These are phyloP conservation scores for Colletotrichum australisinense DNA, from an alignment of 2,329 filamentous ascomycete genomes.

Conservation along the genomic window DNA sequence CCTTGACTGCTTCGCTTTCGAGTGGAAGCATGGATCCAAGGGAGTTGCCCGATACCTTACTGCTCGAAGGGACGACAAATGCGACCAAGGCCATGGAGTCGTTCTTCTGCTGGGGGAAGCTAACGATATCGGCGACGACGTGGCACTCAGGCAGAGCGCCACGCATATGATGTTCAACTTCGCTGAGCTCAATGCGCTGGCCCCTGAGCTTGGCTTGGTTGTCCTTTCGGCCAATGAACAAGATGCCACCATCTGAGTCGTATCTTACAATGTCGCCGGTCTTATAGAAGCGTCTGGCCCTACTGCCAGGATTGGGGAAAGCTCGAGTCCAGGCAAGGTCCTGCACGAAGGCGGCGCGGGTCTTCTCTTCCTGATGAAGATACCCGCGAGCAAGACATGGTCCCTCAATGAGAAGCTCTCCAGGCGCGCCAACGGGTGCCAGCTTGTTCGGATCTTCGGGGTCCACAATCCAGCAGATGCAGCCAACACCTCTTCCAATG, in stretches of 20 bases:
- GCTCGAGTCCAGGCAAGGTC: not conserved
- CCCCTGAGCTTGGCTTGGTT: not conserved
- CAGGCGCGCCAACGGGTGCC: conserved; percentile 38
- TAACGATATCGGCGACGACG: not conserved
- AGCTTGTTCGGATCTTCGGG: conserved; percentile 36
- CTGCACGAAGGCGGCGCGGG: conserved; percentile 33
- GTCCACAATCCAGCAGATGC: conserved; percentile 36
- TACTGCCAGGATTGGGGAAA: not conserved
- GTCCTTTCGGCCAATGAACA: conserved; percentile 4
- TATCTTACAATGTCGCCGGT: conserved; percentile 61
- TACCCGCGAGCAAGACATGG: conserved; percentile 38
- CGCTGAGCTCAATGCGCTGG: conserved; percentile 55
- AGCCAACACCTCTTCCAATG: not conserved
- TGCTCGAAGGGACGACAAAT: not conserved
- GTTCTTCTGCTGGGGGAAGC: not conserved
- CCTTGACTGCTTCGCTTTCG: not conserved
- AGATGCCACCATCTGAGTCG: conserved; percentile 37
- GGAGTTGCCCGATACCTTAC: not conserved
- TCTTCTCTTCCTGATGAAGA: conserved; percentile 38
- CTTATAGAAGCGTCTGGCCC: conserved; percentile 50
- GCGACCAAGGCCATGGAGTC: not conserved
- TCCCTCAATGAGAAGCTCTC: conserved; percentile 40
- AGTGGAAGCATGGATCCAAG: not conserved
- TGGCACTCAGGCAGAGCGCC: conserved; percentile 2
- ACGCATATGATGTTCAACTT: conserved; percentile 39